Percentiles rank a stretch among this genome's conserved stretches.
phyloP scores from a whole-genome alignment of 805 yeast species.

The Saccharomycopsis fermentans region DNA sequence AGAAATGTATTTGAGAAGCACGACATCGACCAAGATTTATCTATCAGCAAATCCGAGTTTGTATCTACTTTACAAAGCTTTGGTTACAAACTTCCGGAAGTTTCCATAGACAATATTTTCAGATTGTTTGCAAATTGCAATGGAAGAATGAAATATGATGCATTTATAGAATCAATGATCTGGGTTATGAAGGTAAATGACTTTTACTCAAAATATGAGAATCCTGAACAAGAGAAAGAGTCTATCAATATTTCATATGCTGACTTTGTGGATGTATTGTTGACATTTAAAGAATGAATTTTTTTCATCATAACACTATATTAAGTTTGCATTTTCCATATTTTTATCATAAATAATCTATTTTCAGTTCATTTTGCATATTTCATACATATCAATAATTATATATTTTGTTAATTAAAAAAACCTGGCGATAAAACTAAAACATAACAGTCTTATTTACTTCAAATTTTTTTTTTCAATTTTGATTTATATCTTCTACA shows the following conservation, averaged over 20 bases:
- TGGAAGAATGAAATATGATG: not conserved
- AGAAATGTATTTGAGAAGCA: constrained; percentile 1
- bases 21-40: not conserved
- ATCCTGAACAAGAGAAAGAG: not conserved
- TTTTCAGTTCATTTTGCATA: no score
- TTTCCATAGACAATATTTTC: not conserved
- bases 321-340: no score
- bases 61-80: not conserved
- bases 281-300: not conserved
- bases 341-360: no score
- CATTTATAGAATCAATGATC: not conserved
- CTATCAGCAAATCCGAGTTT: not conserved
- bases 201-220: not conserved
- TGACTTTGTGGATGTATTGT: not conserved
- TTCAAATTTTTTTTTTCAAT: no score
- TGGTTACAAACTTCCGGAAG: not conserved
- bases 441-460: no score
- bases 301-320: not conserved
- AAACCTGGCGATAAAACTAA: no score
- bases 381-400: no score
- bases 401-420: no score
- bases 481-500: no score
- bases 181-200: not conserved
- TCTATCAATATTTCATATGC: not conserved
- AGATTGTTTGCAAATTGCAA: not conserved